Evolutionary conservation across 495 filamentous ascomycete genomes (phyloP), one percentile per base, ranked within the genome.

Genomic region (Penicillium canariense): DNA sequence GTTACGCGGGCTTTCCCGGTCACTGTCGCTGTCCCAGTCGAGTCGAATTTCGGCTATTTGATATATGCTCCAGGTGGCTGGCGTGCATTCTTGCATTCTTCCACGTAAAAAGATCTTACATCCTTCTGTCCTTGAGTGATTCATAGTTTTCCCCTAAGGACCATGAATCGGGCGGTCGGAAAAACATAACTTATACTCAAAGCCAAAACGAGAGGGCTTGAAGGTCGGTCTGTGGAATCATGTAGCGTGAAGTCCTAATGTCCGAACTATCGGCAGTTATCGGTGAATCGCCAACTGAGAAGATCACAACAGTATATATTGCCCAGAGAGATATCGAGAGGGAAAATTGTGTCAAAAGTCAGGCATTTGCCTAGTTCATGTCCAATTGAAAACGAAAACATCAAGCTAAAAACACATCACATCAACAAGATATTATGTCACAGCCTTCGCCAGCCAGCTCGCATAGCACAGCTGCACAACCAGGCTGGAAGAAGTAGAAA

Each of bases 361-460:
- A 5, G 43, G n/a, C n/a, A 30, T 46, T 18, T 25, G 20, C 39
- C 39, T 10, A 17, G 14, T 49, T 34, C 50, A 57, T 60, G 47
- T 60, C 31, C 56, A 58, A 54, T 55, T 50, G 46, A 44, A 47
- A 58, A 34, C n/a, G n/a, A n/a, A n/a, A n/a, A n/a, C n/a, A 48
- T 25, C 47, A 32, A 43, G 47, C 56, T 62, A 54, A 36, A 48
- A 45, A 51, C 50, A 60, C 53, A 62, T 48, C 52, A 58, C 18
- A 51, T 35, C 49, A 52, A 61, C 42, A 26, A 62, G 49, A 30
- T 48, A 48, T 42, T 59, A 65, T 65, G 52, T 60, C 55, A 65
- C 60, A 65, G 46, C 50, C 50, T 52, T 52, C 44, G 31, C 46
- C 42, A 44, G 30, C 31, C 34, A 47, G 32, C 17, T 52, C n/a